Evolutionary conservation across 192 early-diverging fungal genomes (phyloP), one percentile per base, ranked within the genome.

Genomic region (Backusella tuberculispora): DNA sequence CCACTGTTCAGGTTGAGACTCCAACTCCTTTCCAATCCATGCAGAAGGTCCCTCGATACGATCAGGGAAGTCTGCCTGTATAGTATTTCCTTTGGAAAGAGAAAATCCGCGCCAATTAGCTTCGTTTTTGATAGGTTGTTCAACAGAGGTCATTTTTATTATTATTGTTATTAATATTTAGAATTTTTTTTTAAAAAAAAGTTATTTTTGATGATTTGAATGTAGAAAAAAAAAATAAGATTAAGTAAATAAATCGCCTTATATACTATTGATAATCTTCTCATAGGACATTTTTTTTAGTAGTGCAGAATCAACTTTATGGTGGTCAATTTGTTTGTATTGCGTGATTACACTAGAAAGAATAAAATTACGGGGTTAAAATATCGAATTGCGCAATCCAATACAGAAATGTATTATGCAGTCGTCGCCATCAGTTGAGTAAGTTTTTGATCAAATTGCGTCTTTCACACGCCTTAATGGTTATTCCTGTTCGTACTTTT

Each of bases 21-120:
- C 79, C 38, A 81, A 26, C 21, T 74, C 44, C 45, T 76, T 76
- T 6, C 79, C 75, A 74, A 77, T 67, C 79, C 79, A 81, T 3
- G 38, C 79, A 14, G 72, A 67, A 24, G 79, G 79, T 8, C 79
- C 79, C 5, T 41, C 38, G 21, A 81, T 74, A 50, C 43, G 63
- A 9, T 72, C 71, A 12, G 78, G 78, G 19, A 75, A 80, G 2
- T 69, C 21, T 13, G 41, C 38, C 2, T 67, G 1, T 12, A 41
- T 17, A 43, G 40, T 43, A 7, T 67, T 38, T 4, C 10, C 19
- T 21, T 19, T n/a, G 10, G 66, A 67, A 13, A 67, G 38, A 41
- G 37, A 21, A 67, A 67, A 67, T 38, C 66, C 66, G n/a, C 66
- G 66, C 66, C 66, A 67, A 41, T 41, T 67, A 12, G 37, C n/a